These are phyloP conservation scores for Hanseniaspora valbyensis DNA, from an alignment of 805 yeast species.

Conservation along the genomic window DNA sequence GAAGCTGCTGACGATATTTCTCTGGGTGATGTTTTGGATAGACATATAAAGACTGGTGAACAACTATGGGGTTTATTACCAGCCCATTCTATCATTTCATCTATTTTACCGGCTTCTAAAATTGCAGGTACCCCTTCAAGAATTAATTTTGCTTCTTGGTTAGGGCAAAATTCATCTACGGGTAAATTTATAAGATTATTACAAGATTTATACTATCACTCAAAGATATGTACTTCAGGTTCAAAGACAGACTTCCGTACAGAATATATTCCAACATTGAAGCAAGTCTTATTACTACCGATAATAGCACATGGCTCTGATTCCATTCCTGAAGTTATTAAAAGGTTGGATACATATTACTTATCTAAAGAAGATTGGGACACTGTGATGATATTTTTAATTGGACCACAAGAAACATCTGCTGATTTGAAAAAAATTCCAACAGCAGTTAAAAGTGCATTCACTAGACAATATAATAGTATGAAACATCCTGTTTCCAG, in stretches of 20 bases:
- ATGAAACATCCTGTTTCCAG: conserved; percentile 75
- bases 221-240: conserved; percentile 68
- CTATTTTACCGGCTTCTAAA: conserved; percentile 65
- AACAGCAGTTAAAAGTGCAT: conserved; percentile 68
- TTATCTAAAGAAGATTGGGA: conserved; percentile 91
- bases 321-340: conserved; percentile 56
- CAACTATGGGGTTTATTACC: conserved; percentile 94
- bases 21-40: conserved; percentile 71
- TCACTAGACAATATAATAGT: conserved; percentile 75
- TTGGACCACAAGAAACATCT: conserved; percentile 48
- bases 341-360: conserved; percentile 73
- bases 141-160: conserved; percentile 70
- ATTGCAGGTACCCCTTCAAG: conserved; percentile 66
- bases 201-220: conserved; percentile 81
- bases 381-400: conserved; percentile 66
- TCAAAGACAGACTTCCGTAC: conserved; percentile 63
- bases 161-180: conserved; percentile 80
- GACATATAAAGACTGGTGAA: conserved; percentile 74
- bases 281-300: conserved; percentile 48
- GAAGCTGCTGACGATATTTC: conserved; percentile 81
- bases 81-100: conserved; percentile 74
- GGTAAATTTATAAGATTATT: conserved; percentile 67
- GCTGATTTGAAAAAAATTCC: conserved; percentile 49
- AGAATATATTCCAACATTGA: conserved; percentile 60
- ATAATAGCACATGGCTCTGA: conserved; percentile 44